Conservation (phyloP, 129 eudicot genomes). For the carrot (Daucus carota) region DH1_v3.0 NC_030382.2:43823501-43824000, state of each 20-base stretch:
- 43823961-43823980: not conserved
- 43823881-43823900: no score
- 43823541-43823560: not conserved
- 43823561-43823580: no score
- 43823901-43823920: not conserved
- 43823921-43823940: not conserved
- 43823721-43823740: not conserved
- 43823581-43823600: not conserved
- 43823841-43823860: not conserved
- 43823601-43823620: not conserved
- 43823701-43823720: not conserved
- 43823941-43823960: not conserved
- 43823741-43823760: not conserved
- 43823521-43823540: not conserved
- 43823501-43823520: not conserved
- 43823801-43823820: not conserved
- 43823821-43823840: not conserved
- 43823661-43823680: not conserved
- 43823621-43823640: no score
- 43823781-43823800: not conserved
- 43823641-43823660: not conserved
- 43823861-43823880: not conserved
- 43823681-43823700: not conserved
- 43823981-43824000: not conserved
- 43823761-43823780: not conserved